phyloP scores from a whole-genome alignment of 352 stramenopile species.

The Phytophthora ohioensis region DNA sequence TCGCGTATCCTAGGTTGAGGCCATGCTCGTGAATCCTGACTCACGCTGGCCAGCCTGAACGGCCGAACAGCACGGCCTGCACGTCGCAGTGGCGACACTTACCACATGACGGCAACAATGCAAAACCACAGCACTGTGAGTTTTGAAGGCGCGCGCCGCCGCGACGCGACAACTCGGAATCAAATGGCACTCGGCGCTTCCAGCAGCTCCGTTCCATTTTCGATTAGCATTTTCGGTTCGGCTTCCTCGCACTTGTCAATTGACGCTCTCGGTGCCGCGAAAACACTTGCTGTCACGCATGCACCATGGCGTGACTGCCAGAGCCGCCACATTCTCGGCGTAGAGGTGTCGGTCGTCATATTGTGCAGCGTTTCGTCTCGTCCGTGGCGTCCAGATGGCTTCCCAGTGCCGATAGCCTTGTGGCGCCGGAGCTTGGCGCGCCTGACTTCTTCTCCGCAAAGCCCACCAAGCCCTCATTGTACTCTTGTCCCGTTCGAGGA shows the following conservation, averaged over 20 bases:
- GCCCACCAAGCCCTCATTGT: constrained; percentile 39
- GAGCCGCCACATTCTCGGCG: constrained; percentile 14
- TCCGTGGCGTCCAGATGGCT: constrained; percentile 35
- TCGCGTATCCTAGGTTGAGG: not conserved
- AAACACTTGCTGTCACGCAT: constrained; percentile 29
- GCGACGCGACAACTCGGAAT: constrained; percentile 15
- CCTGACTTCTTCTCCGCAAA: constrained; percentile 20
- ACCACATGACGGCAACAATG: not conserved
- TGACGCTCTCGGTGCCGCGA: constrained; percentile 6
- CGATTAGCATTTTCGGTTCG: constrained; percentile 13
- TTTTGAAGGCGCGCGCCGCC: not conserved
- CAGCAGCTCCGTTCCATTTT: constrained; percentile 8
- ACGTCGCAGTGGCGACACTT: constrained; percentile 5
- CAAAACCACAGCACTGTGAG: not conserved
- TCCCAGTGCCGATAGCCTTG: constrained; percentile 22
- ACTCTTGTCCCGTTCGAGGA: constrained; percentile 39
- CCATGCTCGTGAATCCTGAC: not conserved
- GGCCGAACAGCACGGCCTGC: not conserved
- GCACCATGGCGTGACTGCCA: constrained; percentile 9
- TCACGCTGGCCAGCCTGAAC: not conserved
- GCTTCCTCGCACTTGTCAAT: constrained; percentile 15
- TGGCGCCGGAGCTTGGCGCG: constrained; percentile 12
- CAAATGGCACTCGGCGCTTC: constrained; percentile 6
- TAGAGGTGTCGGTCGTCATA: constrained; percentile 32
- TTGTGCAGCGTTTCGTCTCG: constrained; percentile 18